Evolutionary conservation across 768 basidiomycete species (phyloP).

Genomic region (Suillus weaverae): DNA sequence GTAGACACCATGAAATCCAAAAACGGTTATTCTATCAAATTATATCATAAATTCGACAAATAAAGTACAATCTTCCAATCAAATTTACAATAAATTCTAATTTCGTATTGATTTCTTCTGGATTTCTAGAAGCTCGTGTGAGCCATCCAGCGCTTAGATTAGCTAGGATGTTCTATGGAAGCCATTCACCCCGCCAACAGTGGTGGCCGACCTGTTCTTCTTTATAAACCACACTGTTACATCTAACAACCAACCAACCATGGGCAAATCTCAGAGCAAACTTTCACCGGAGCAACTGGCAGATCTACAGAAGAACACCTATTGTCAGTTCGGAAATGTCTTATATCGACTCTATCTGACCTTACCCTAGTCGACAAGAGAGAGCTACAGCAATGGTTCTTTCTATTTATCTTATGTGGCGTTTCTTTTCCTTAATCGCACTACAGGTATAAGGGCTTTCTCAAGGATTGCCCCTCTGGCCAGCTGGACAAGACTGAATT

Average conservation of each 20-base stretch:
- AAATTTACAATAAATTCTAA: neutral
- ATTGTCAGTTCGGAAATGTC: conserved; percentile 59
- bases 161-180: conserved; percentile 6
- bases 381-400: conserved; percentile 91
- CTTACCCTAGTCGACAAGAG: conserved; percentile 83
- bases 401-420: conserved; percentile 12
- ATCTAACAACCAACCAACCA: conserved; percentile 36
- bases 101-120: neutral
- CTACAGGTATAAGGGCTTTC: conserved; percentile 95
- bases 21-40: conserved; percentile 6
- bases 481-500: conserved; percentile 96
- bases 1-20: conserved; percentile 1
- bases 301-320: conserved; percentile 96
- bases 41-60: neutral
- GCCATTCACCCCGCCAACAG: neutral
- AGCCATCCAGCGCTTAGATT: conserved; percentile 8
- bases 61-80: neutral
- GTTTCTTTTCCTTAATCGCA: conserved; percentile 11
- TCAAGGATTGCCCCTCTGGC: conserved; percentile 97
- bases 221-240: neutral
- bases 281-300: conserved; percentile 90
- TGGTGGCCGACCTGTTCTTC: neutral
- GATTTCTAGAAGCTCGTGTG: conserved; percentile 11
- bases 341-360: conserved; percentile 10
- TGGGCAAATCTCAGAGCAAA: conserved; percentile 98